Percentiles rank a stretch among this genome's conserved stretches.
Evolutionary conservation across 2,329 filamentous ascomycete genomes (phyloP).

Genomic region (Emericellopsis atlantica): DNA sequence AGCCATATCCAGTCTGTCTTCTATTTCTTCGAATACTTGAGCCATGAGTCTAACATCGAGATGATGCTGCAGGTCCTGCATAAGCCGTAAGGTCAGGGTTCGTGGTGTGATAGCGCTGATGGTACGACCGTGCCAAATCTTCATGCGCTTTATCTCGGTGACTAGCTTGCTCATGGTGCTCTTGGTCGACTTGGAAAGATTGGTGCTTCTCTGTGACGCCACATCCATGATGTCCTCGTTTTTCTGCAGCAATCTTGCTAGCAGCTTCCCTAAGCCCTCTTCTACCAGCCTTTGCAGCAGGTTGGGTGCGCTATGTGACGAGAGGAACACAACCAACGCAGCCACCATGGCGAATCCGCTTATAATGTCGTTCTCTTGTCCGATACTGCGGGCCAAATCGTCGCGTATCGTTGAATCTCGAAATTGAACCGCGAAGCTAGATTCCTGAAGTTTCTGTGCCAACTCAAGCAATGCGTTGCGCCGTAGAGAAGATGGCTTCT

Average conservation of each 20-base stretch:
- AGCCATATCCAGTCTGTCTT: conserved; percentile 11
- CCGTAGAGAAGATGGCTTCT: conserved; percentile 35
- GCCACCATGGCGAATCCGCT: conserved; percentile 52
- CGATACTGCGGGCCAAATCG: conserved; percentile 50
- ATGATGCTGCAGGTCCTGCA: conserved; percentile 29
- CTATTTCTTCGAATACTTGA: conserved; percentile 14
- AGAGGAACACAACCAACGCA: conserved; percentile 49
- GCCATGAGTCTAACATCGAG: conserved; percentile 14
- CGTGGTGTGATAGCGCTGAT: conserved; percentile 46
- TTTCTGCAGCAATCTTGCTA: conserved; percentile 40
- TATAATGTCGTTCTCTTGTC: conserved; percentile 45
- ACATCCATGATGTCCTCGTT: conserved; percentile 44
- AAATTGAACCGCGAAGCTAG: conserved; percentile 56
- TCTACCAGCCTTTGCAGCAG: conserved; percentile 42
- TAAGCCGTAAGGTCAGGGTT: conserved; percentile 47
- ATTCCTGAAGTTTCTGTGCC: conserved; percentile 44
- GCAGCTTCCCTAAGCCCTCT: conserved; percentile 39
- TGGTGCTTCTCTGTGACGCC: conserved; percentile 52
- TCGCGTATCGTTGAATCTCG: conserved; percentile 61
- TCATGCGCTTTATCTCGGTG: conserved; percentile 33
- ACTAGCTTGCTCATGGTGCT: conserved; percentile 42
- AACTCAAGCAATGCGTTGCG: conserved; percentile 48
- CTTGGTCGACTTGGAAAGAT: conserved; percentile 55
- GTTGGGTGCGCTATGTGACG: conserved; percentile 46
- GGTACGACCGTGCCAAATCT: conserved; percentile 45